phyloP scores from a whole-genome alignment of 768 basidiomycete species.

The Phlebiopsis flavidoalba region DNA sequence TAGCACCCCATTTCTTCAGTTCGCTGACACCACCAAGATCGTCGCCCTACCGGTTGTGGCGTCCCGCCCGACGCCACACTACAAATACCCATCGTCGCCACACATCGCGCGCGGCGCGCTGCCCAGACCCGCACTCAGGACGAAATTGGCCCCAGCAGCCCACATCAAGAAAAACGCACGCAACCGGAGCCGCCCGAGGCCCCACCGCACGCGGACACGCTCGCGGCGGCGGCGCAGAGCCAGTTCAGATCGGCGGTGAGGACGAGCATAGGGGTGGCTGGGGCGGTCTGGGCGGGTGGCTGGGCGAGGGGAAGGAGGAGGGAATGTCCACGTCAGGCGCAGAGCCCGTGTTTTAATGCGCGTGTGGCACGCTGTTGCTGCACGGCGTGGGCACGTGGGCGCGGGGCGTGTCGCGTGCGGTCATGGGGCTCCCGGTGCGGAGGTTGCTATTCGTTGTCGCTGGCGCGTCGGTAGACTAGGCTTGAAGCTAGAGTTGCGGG shows the following conservation, averaged over 20 bases:
- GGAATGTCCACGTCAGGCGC: not conserved
- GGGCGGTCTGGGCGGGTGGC: no score
- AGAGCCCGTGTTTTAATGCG: not conserved
- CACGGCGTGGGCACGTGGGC: not conserved
- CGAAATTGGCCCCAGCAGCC: no score
- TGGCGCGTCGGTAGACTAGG: no score
- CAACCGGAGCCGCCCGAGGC: no score
- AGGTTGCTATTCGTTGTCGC: no score
- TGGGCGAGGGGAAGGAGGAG: not conserved
- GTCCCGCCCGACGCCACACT: not conserved
- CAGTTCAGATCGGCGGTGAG: constrained; percentile 23
- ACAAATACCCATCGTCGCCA: no score
- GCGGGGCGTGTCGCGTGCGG: not conserved
- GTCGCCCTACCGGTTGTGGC: constrained; percentile 10
- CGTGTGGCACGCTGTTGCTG: not conserved
- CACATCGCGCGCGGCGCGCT: no score
- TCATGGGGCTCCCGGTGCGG: no score
- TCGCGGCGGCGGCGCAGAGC: constrained; percentile 22
- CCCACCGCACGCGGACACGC: constrained; percentile 23
- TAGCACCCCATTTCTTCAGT: not conserved
- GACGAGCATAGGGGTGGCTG: no score
- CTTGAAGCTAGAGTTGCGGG: no score
- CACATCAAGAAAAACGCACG: no score
- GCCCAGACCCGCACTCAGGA: no score
- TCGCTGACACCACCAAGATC: not conserved